Evolutionary conservation across 169 alveolate species (phyloP), one percentile per base, ranked within the genome.

Genomic region (Perkinsus olseni): DNA sequence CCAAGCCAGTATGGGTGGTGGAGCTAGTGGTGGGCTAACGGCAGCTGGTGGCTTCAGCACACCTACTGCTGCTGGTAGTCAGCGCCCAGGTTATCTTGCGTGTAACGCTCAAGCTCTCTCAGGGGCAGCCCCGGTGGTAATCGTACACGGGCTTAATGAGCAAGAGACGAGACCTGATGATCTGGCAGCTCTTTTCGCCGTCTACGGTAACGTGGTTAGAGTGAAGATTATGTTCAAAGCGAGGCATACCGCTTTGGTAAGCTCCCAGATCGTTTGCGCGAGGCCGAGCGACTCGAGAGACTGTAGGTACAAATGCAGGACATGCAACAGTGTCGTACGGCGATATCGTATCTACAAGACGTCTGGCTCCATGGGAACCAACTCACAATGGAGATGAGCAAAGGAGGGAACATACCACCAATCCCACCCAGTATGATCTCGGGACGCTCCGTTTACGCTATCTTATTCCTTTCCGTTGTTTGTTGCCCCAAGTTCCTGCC

Each of bases 161-260:
- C 82, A 62, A 28, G 82, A 62, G 82, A 62, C 82, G 82, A 62
- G 82, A 62, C 82, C 82, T 62, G 82, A 62, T 62, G 82, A 62
- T 28, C 82, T 62, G 82, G 82, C 82, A 21, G 82, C 82, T 4
- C 34, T 62, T 0, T 62, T 62, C 17, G 82, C 82, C 28, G 82
- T 62, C 4, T 62, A 62, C 34, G 82, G 82, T 4, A 62, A 62
- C 17, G 82, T 62, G 10, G 82, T 62, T 8, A 62, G 82, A 62
- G 82, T 62, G 82, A 62, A 62, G 82, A 62, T 62, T 28, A 62
- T 62, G 82, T 62, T 62, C 31, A 62, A 62, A 24, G 82, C 82
- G 0, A 62, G 82, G 31, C 82, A 62, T 24, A 62, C 82, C 8
- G 82, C 82, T 8, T 24, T 62, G 82, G 82, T 62, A 24, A 62